Conservation (phyloP, 1,284 basidiomycete species). For the Xerocomus amazonicus region DNA sequence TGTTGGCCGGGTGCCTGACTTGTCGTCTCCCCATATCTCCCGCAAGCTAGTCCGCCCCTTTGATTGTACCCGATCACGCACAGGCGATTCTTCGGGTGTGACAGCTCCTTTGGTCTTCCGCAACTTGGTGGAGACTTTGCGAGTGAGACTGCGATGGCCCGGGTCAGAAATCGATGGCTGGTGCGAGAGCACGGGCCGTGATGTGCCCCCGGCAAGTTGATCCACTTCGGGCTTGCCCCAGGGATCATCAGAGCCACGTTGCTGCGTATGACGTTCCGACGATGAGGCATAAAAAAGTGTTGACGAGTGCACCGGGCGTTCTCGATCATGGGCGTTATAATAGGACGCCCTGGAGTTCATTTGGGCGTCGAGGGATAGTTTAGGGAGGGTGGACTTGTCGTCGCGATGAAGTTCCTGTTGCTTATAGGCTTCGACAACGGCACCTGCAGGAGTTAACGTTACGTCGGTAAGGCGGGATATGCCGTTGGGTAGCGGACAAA, state of each 20-base stretch:
- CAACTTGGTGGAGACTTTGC: slow-evolving; percentile 44
- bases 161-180: slow-evolving; percentile 14
- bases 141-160: slow-evolving; percentile 16
- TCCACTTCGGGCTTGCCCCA: slow-evolving; percentile 6
- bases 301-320: slow-evolving; percentile 19
- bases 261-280: slow-evolving; percentile 42
- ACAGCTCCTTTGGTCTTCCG: slow-evolving; percentile 30
- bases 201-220: neutral
- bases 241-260: slow-evolving; percentile 37
- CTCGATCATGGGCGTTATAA: slow-evolving; percentile 11
- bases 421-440: slow-evolving; percentile 57
- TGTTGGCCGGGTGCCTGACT: slow-evolving; percentile 13
- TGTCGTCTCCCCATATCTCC: slow-evolving; percentile 26
- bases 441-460: slow-evolving; percentile 49
- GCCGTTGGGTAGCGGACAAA: neutral
- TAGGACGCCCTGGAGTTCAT: slow-evolving; percentile 8
- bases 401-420: slow-evolving; percentile 40
- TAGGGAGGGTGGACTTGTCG: slow-evolving; percentile 6
- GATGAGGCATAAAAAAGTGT: slow-evolving; percentile 50
- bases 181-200: slow-evolving; percentile 3
- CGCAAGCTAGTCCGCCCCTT: slow-evolving; percentile 36
- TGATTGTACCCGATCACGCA: slow-evolving; percentile 6
- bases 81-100: slow-evolving; percentile 16
- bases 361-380: slow-evolving; percentile 10
- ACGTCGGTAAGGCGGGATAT: neutral